phyloP scores from a whole-genome alignment of 2,329 filamentous ascomycete genomes.

The Talaromyces sp. region DNA sequence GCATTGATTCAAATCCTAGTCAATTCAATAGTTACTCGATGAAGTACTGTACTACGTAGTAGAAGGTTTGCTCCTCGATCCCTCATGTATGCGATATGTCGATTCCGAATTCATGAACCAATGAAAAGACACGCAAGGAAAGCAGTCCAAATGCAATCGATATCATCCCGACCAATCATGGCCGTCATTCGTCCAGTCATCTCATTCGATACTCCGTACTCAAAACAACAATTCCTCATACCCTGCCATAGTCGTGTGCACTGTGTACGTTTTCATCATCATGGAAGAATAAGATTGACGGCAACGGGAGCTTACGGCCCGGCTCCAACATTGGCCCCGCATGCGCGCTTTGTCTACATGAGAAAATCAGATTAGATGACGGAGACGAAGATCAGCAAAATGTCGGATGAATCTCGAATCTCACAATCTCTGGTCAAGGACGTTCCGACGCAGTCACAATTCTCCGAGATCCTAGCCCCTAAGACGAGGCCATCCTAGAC shows the following conservation, averaged over 20 bases:
- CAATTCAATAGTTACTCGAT: background rate
- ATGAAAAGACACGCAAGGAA: background rate
- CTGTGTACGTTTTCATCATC: background rate
- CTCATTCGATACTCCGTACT: no score
- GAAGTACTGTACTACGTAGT: no score
- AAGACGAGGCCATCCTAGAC: background rate
- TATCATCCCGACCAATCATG: background rate
- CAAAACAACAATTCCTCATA: background rate
- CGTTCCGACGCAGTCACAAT: background rate
- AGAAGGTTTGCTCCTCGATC: background rate
- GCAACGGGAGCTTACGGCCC: background rate
- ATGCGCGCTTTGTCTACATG: background rate
- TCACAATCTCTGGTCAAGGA: background rate
- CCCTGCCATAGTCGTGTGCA: background rate
- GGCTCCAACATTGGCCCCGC: slow-evolving; percentile 1
- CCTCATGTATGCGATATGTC: background rate
- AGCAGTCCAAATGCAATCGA: background rate
- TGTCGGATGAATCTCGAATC: background rate
- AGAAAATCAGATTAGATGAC: background rate
- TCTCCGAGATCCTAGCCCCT: background rate
- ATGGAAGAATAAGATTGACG: background rate
- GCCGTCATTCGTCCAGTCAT: no score
- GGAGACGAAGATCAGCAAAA: background rate
- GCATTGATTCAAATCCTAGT: background rate
- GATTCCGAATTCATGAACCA: background rate